Evolutionary conservation across 225 moss, liverwort and hornwort species (phyloP).

Genomic region (Climacium dendroides): DNA sequence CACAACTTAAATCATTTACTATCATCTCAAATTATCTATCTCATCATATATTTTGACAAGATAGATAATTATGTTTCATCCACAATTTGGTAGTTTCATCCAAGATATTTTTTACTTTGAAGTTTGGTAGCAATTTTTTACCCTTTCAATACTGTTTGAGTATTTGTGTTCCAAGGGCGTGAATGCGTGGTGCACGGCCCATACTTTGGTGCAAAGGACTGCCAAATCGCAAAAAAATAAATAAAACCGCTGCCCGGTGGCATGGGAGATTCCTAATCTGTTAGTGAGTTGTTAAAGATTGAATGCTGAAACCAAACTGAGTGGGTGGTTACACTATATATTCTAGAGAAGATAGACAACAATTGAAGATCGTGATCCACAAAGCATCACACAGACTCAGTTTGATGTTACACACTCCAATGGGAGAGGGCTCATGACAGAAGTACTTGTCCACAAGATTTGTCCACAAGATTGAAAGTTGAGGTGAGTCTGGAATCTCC

Average conservation of each 20-base stretch:
- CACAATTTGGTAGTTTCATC: too few species aligned
- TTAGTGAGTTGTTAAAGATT: neutral
- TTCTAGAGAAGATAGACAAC: neutral
- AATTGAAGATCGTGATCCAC: neutral
- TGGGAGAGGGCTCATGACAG: neutral
- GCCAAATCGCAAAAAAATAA: too few species aligned
- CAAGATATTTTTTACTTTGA: too few species aligned
- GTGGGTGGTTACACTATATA: neutral
- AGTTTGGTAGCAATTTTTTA: too few species aligned
- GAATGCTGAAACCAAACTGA: neutral
- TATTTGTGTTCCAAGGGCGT: too few species aligned
- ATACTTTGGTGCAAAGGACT: too few species aligned
- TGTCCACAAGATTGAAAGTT: neutral
- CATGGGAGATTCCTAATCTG: neutral
- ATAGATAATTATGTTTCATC: too few species aligned
- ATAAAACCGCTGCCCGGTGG: too few species aligned
- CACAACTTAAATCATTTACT: neutral
- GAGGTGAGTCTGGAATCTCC: neutral
- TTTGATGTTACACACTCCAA: neutral
- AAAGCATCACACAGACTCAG: neutral
- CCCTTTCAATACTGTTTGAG: too few species aligned
- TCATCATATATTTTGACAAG: neutral
- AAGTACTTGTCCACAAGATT: too few species aligned
- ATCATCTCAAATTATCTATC: neutral
- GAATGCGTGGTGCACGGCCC: too few species aligned